Evolutionary conservation across 306 rosid species (phyloP).

Genomic region (Trifolium dubium): DNA sequence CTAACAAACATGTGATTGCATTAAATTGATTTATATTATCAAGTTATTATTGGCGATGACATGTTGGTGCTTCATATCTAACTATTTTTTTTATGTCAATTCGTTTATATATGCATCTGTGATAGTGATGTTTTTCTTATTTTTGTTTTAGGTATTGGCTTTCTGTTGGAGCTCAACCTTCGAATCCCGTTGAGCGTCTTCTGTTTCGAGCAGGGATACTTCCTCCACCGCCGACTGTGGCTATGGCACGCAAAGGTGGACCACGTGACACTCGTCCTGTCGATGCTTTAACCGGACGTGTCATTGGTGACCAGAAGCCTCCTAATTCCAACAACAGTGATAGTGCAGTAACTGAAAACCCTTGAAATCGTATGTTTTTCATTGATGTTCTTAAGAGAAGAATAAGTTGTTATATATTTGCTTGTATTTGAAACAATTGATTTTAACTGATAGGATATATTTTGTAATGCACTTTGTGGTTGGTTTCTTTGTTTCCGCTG

Average conservation of each 20-base stretch:
- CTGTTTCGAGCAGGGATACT: conserved; percentile 79
- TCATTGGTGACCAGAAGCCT: conserved; percentile 52
- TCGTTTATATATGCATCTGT: background rate
- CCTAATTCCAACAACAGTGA: conserved; percentile 32
- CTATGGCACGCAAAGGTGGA: conserved; percentile 87
- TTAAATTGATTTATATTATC: background rate
- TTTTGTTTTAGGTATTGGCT: conserved; percentile 80
- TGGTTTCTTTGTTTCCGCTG: background rate
- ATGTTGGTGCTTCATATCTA: background rate
- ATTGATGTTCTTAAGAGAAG: conserved; percentile 25
- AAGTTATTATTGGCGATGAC: background rate
- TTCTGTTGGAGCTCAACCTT: conserved; percentile 97
- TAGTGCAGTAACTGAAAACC: conserved; percentile 36
- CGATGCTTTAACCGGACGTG: conserved; percentile 70
- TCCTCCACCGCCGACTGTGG: conserved; percentile 91
- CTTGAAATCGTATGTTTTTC: conserved; percentile 30
- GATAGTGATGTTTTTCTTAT: background rate
- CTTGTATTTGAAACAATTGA: background rate
- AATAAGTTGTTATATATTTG: conserved; percentile 19
- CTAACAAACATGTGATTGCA: background rate
- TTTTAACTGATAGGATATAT: background rate
- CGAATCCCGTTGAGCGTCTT: conserved; percentile 85
- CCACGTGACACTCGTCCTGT: conserved; percentile 67
- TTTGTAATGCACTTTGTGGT: conserved; percentile 1
- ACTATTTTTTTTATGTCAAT: background rate